Conservation (phyloP, 805 yeast species). For the Kluyveromyces dobzhanskii region DNA sequence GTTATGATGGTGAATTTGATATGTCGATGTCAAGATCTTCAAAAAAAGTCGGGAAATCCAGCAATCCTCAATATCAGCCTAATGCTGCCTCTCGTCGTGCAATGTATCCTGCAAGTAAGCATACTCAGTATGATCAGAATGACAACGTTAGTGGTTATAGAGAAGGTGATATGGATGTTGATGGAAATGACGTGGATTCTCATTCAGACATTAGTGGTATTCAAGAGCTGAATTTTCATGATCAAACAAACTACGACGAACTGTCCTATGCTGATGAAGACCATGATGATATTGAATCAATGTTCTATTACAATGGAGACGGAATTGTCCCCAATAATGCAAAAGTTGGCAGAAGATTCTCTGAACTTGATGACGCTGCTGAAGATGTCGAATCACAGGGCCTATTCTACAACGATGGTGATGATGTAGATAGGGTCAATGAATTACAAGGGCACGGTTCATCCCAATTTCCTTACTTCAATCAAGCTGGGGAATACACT, state of each 20-base stretch:
- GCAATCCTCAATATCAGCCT: background rate
- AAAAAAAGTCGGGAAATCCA: background rate
- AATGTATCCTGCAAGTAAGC: background rate
- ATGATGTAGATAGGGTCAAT: background rate
- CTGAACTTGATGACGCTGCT: slow-evolving; percentile 24
- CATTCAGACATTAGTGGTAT: background rate
- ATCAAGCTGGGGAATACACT: slow-evolving; percentile 8
- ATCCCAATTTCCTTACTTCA: slow-evolving; percentile 2
- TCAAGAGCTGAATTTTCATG: background rate
- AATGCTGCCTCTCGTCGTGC: background rate
- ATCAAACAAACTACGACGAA: slow-evolving; percentile 4
- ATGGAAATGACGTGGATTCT: background rate
- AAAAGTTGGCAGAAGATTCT: slow-evolving; percentile 24
- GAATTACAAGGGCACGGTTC: background rate
- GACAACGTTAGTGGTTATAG: slow-evolving; percentile 1
- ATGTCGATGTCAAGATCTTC: background rate
- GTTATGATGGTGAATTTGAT: slow-evolving; percentile 2
- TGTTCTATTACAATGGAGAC: slow-evolving; percentile 27
- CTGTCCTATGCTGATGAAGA: slow-evolving; percentile 13
- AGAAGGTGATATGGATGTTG: slow-evolving; percentile 1
- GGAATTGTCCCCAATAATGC: slow-evolving; percentile 15
- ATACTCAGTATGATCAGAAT: background rate
- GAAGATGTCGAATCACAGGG: slow-evolving; percentile 6
- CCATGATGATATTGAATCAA: slow-evolving; percentile 23
- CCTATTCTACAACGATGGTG: slow-evolving; percentile 2